A percentile compares a stretch with the other conserved stretches of the same genome.
phyloP scores from a whole-genome alignment of 805 yeast species.

The Cyberlindnera mississippiensis region DNA sequence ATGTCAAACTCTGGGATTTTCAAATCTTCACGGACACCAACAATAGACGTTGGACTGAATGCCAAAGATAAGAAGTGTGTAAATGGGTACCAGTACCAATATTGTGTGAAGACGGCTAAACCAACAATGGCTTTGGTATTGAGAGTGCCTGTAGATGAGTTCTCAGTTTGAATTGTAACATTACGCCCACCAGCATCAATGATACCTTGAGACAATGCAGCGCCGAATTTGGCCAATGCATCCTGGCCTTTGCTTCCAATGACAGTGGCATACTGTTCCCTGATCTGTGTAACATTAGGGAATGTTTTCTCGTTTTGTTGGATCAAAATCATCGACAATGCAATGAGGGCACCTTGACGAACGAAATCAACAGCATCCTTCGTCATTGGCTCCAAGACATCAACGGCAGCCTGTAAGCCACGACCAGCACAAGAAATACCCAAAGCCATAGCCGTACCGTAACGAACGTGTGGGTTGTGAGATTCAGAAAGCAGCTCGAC shows the following conservation, averaged over 20 bases:
- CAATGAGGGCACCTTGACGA: slow-evolving; percentile 95
- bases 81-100: slow-evolving; percentile 98
- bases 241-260: slow-evolving; percentile 89
- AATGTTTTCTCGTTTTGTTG: slow-evolving; percentile 80
- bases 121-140: slow-evolving; percentile 93
- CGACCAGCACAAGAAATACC: slow-evolving; percentile 98
- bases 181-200: slow-evolving; percentile 98
- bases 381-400: slow-evolving; percentile 86
- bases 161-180: slow-evolving; percentile 89
- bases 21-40: slow-evolving; percentile 82
- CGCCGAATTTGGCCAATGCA: slow-evolving; percentile 96
- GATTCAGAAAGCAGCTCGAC: slow-evolving; percentile 90
- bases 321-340: slow-evolving; percentile 84
- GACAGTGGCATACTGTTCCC: slow-evolving; percentile 70
- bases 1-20: slow-evolving; percentile 81
- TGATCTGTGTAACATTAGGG: slow-evolving; percentile 76
- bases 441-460: slow-evolving; percentile 95
- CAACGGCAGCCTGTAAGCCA: slow-evolving; percentile 82
- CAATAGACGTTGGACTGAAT: slow-evolving; percentile 86
- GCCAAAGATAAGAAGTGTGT: slow-evolving; percentile 90
- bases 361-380: slow-evolving; percentile 96
- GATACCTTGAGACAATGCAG: slow-evolving; percentile 94
- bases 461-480: slow-evolving; percentile 96
- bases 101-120: slow-evolving; percentile 81
- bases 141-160: slow-evolving; percentile 81